A percentile compares a stretch with the other conserved stretches of the same genome.
These are phyloP conservation scores for Backusella westeae DNA, from an alignment of 192 early-diverging fungal genomes.

Conservation along the genomic window DNA sequence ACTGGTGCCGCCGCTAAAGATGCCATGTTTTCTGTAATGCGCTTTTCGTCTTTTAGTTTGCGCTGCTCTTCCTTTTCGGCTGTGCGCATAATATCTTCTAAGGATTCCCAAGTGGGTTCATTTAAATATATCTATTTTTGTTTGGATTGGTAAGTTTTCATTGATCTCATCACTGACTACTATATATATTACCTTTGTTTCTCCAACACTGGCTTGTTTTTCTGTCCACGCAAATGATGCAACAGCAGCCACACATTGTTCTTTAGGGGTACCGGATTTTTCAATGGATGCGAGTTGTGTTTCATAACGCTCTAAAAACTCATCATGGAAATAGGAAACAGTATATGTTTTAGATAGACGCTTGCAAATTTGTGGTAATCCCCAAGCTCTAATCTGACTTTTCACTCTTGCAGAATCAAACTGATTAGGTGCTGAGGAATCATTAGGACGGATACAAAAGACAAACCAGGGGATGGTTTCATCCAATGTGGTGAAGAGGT, in stretches of 20 bases:
- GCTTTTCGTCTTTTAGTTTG: slow-evolving; percentile 30
- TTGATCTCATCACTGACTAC: neutral
- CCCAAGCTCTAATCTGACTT: slow-evolving; percentile 69
- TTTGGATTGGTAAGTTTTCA: neutral
- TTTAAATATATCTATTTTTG: slow-evolving; percentile 62
- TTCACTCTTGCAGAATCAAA: slow-evolving; percentile 71
- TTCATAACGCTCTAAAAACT: slow-evolving; percentile 74
- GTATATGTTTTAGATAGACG: slow-evolving; percentile 72
- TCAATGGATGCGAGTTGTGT: neutral
- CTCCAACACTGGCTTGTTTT: slow-evolving; percentile 58
- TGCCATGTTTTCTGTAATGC: slow-evolving; percentile 33
- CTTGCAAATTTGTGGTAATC: slow-evolving; percentile 64
- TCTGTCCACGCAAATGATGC: slow-evolving; percentile 60
- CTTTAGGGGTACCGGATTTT: slow-evolving; percentile 3
- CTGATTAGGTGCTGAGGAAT: slow-evolving; percentile 53
- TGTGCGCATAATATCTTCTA: slow-evolving; percentile 80
- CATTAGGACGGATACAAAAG: slow-evolving; percentile 74
- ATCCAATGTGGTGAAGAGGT: slow-evolving; percentile 66
- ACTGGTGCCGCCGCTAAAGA: neutral
- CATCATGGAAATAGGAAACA: slow-evolving; percentile 68
- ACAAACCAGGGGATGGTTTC: slow-evolving; percentile 82
- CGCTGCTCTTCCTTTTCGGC: slow-evolving; percentile 61
- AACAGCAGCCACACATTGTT: slow-evolving; percentile 43
- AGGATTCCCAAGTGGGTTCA: slow-evolving; percentile 76
- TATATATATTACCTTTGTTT: slow-evolving; percentile 39